phyloP scores from a whole-genome alignment of 495 filamentous ascomycete genomes.

The Xylaria intraflava region DNA sequence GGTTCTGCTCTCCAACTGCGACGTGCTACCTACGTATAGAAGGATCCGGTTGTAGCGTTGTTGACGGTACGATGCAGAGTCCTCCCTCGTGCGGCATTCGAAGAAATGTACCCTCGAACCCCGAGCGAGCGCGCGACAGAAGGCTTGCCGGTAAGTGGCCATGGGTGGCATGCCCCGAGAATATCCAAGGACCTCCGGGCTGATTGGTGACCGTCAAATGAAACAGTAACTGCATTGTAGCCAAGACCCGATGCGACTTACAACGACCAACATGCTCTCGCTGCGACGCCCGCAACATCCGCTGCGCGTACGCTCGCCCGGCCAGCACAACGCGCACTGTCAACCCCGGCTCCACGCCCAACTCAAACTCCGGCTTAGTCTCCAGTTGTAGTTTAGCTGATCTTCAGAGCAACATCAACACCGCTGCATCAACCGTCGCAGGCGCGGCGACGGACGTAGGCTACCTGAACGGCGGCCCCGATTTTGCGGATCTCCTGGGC shows the following conservation, averaged over 20 bases:
- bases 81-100: conserved; percentile 27
- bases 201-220: neutral
- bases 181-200: neutral
- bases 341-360: neutral
- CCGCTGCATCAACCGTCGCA: neutral
- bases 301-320: conserved; percentile 25
- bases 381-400: neutral
- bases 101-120: conserved; percentile 17
- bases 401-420: neutral
- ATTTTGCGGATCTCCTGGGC: neutral
- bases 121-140: conserved; percentile 21
- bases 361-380: neutral
- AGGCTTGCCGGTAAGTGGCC: conserved; percentile 27
- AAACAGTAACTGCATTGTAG: conserved; percentile 25
- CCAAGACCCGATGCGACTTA: conserved; percentile 36
- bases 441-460: neutral
- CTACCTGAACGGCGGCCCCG: neutral
- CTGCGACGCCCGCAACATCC: conserved; percentile 24
- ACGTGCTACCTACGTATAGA: neutral
- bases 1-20: neutral
- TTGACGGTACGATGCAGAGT: conserved; percentile 13
- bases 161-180: no score
- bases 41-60: neutral
- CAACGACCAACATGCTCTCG: conserved; percentile 33
- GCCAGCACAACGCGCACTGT: neutral